Base-by-base conservation (phyloP, 805 yeast species). In the Zygosaccharomyces bailii region DNA sequence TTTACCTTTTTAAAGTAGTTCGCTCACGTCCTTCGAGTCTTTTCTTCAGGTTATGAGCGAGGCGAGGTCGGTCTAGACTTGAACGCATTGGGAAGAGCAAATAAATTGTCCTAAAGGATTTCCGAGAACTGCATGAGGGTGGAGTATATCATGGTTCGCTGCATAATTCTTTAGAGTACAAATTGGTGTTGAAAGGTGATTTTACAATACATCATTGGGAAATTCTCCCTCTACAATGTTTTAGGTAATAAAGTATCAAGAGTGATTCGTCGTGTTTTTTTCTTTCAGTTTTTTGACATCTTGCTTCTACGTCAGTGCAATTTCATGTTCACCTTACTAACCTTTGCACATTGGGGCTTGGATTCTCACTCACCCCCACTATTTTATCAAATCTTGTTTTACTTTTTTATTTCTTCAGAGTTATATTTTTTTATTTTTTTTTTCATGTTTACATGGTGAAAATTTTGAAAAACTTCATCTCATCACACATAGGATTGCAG, bases 1-100 rank as follows among this genome's bases (percentile, higher is more conserved):
- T 39, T 13, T 7, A 18, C 17, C 14, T 18, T 5, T 21, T 39
- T 13, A 21, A 39, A 30, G 20, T 13, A 9, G 36, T n/a, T 16
- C 31, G 40, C 17, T 25, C 32, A 37, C 23, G 32, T 25, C 18
- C 23, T 17, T 37, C 23, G 32, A 37, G 31, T 37, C 23, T 24
- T 37, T 37, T 37, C 40, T 32, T 37, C 20, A 18, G 40, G 16
- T 37, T 17, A 37, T 25, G 21, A 30, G 40, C 40, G 32, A 37
- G 40, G 40, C 40, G 39, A 21, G 27, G 39, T 21, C 24, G 30
- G 40, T 37, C 40, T 37, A 25, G 40, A 37, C 21, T 37, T 18
- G 19, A 37, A 37, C 40, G 31, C 40, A 25, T 37, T 17, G 20
- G 32, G 32, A 37, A 37, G 23, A 37, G 23, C 40, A 37, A 37